A percentile compares a stretch with the other conserved stretches of the same genome.
phyloP scores from a whole-genome alignment of 768 basidiomycete species.

The Gymnopilus dilepis region DNA sequence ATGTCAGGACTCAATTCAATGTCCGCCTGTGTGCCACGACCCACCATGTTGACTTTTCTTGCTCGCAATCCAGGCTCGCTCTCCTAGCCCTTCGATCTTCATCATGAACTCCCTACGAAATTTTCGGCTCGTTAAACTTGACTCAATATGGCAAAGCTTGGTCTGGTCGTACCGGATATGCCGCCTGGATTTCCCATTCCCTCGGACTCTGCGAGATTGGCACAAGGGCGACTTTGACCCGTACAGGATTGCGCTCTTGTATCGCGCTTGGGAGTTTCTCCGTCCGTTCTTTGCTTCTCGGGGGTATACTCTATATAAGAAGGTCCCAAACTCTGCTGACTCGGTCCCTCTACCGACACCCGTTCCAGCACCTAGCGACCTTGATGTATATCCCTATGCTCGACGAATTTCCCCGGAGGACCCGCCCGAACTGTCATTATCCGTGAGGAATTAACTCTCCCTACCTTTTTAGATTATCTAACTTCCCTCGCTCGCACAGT shows the following conservation, averaged over 20 bases:
- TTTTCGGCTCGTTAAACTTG: no score
- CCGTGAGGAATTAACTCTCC: neutral
- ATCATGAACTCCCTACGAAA: no score
- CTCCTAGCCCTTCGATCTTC: no score
- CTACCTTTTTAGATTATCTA: no score
- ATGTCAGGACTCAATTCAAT: no score
- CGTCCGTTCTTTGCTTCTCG: conserved; percentile 22
- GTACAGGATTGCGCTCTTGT: neutral
- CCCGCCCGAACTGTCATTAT: neutral
- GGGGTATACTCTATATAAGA: conserved; percentile 18
- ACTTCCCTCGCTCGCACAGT: neutral
- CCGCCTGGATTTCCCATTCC: neutral
- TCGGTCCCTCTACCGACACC: no score
- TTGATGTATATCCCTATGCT: conserved; percentile 6
- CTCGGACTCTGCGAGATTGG: neutral
- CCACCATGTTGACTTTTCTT: no score
- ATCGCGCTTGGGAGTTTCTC: conserved; percentile 24
- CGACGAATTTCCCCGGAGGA: neutral
- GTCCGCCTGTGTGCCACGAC: no score
- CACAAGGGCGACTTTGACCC: neutral
- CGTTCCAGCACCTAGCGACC: no score
- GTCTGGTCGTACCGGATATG: neutral
- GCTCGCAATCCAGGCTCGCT: no score
- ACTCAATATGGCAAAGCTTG: neutral
- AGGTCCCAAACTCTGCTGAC: no score